Percentiles rank a stretch among this genome's conserved stretches.
Evolutionary conservation across 164 flowering plant species (phyloP).

Genomic region (Tetrastigma voinierianum): DNA sequence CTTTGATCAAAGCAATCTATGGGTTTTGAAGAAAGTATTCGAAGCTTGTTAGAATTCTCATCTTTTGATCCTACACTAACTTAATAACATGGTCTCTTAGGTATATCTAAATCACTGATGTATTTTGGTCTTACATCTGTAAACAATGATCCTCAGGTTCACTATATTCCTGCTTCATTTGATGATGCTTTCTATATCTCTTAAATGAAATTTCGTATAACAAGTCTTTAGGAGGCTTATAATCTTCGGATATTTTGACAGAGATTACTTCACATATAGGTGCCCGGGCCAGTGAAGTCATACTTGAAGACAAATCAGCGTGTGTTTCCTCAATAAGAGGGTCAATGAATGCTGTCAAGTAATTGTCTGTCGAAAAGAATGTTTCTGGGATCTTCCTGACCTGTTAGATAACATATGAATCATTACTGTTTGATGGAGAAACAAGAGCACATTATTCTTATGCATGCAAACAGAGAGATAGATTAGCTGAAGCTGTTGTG

Average conservation of each 20-base stretch:
- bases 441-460: background rate
- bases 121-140: conserved; percentile 26
- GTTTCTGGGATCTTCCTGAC: conserved; percentile 37
- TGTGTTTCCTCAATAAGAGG: conserved; percentile 47
- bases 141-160: conserved; percentile 29
- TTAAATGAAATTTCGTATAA: conserved; percentile 10
- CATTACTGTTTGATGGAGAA: background rate
- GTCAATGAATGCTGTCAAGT: conserved; percentile 28
- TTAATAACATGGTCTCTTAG: conserved; percentile 13
- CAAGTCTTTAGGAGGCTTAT: conserved; percentile 6
- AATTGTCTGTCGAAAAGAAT: conserved; percentile 25
- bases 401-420: conserved; percentile 15
- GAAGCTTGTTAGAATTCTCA: background rate
- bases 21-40: conserved; percentile 26
- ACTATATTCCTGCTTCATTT: conserved; percentile 3
- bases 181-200: background rate
- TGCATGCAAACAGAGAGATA: too few relatives aligned
- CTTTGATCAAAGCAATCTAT: conserved; percentile 3
- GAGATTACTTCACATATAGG: conserved; percentile 14
- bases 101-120: conserved; percentile 22
- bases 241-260: conserved; percentile 1
- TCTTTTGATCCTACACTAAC: conserved; percentile 6
- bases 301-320: conserved; percentile 32
- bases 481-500: background rate
- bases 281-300: conserved; percentile 16